phyloP scores from a whole-genome alignment of 2,329 filamentous ascomycete genomes.

The Grosmannia huntii region DNA sequence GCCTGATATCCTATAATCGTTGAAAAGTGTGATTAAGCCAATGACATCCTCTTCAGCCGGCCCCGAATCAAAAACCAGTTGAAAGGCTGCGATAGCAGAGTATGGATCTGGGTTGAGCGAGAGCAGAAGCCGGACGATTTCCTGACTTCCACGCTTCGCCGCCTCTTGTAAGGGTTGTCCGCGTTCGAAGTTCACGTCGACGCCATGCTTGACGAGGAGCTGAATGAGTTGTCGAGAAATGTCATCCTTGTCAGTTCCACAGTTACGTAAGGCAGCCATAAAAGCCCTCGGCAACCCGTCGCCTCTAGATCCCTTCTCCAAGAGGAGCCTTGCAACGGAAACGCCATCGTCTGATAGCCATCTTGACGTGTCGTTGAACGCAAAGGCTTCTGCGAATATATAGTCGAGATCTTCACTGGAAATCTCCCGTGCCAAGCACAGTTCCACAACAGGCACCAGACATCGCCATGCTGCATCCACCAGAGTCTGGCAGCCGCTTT shows the following conservation, averaged over 20 bases:
- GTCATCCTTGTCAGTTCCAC: slow-evolving; percentile 22
- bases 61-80: slow-evolving; percentile 39
- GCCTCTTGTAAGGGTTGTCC: slow-evolving; percentile 43
- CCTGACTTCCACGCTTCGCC: slow-evolving; percentile 35
- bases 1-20: slow-evolving; percentile 28
- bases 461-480: slow-evolving; percentile 32
- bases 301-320: slow-evolving; percentile 35
- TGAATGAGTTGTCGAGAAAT: slow-evolving; percentile 34
- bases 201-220: slow-evolving; percentile 26
- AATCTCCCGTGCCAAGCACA: slow-evolving; percentile 29
- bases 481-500: slow-evolving; percentile 38
- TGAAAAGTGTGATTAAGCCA: slow-evolving; percentile 37
- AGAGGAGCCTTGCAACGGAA: slow-evolving; percentile 31
- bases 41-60: slow-evolving; percentile 36
- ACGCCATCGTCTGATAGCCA: slow-evolving; percentile 38
- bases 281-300: slow-evolving; percentile 33
- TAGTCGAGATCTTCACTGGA: slow-evolving; percentile 29
- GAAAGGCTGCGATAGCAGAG: slow-evolving; percentile 40
- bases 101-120: slow-evolving; percentile 34
- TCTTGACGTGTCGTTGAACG: slow-evolving; percentile 21
- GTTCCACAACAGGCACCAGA: slow-evolving; percentile 24
- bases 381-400: slow-evolving; percentile 33
- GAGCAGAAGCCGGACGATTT: slow-evolving; percentile 37
- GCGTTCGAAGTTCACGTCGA: slow-evolving; percentile 34
- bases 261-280: slow-evolving; percentile 30